Percentiles rank a stretch among this genome's conserved stretches.
Evolutionary conservation across 2,329 filamentous ascomycete species (phyloP).

Genomic region (Arthrinium puccinioides): DNA sequence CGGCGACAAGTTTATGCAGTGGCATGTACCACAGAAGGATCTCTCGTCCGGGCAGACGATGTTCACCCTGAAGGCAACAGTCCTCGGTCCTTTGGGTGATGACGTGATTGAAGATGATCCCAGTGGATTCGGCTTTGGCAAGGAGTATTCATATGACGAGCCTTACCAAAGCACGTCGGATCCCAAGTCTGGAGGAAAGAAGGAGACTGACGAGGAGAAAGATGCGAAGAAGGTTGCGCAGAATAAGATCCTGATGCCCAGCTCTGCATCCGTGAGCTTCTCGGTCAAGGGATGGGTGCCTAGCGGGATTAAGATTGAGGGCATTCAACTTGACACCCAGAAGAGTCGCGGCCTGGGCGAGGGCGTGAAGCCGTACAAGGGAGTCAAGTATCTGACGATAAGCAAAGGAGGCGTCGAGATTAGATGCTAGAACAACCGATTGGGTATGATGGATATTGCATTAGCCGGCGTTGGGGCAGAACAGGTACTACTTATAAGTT

Average conservation of each 20-base stretch:
- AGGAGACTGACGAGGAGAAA: conserved; percentile 29
- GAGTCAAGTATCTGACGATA: conserved; percentile 90
- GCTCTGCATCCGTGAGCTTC: conserved; percentile 67
- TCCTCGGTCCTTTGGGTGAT: conserved; percentile 57
- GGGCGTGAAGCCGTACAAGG: conserved; percentile 90
- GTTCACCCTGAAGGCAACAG: conserved; percentile 72
- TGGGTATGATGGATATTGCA: conserved; percentile 7
- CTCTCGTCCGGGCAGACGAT: conserved; percentile 58
- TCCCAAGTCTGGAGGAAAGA: conserved; percentile 24
- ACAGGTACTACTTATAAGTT: neutral
- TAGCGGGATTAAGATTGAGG: conserved; percentile 61
- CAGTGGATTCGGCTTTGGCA: conserved; percentile 44
- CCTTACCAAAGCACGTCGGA: conserved; percentile 44
- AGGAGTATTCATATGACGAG: conserved; percentile 46
- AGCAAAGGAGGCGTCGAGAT: conserved; percentile 59
- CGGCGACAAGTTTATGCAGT: conserved; percentile 67
- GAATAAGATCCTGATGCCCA: conserved; percentile 74
- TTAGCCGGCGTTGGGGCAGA: conserved; percentile 8
- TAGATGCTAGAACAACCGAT: conserved; percentile 36
- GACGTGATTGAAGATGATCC: conserved; percentile 37
- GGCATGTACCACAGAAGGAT: conserved; percentile 76
- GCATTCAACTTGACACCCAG: conserved; percentile 62
- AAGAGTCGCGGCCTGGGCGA: conserved; percentile 82
- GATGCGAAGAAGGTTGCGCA: conserved; percentile 54
- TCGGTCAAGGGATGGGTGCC: conserved; percentile 62